Evolutionary conservation across 805 yeast species (phyloP), one percentile per base, ranked within the genome.

Genomic region (Ogataea saltuana): DNA sequence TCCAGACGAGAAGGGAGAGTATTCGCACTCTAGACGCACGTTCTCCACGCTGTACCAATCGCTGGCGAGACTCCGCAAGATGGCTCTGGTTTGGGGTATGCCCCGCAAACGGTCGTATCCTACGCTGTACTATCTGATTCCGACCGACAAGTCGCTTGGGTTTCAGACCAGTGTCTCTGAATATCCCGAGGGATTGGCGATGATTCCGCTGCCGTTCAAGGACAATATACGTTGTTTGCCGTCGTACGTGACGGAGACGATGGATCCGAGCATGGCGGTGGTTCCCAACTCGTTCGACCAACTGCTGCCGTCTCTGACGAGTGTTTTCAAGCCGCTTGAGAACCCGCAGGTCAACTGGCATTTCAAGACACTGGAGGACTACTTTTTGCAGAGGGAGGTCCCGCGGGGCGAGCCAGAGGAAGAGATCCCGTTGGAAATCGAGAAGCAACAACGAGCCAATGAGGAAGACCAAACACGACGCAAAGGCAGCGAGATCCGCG

Each of bases 201-300:
- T 89, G 43, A 71, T 85, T 7, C 71, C 74, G 22, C 53, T 86
- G 17, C 97, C 98, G 1, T 85, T 76, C 70, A 64, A 78, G 12
- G 95, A 88, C 51, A 91, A 88, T 58, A 63, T 88, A 3, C 69
- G 97, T 39, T 71, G 75, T 25, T 61, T 79, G 4, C 97, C 97
- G 0, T 42, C 41, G 2, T 54, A 51, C 45, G 26, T 50, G 5
- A 39, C 41, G 10, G 46, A 59, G 19, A 51, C 59, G 1, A 63
- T 63, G 21, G 44, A 53, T 11, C 52, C 61, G 3, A 31, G 36
- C 8, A 39, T 34, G 22, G 29, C 34, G 4, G 45, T 55, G 10
- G 35, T 43, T 10, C 49, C 59, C 2, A 53, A 55, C 17, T 11
- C 45, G 11, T 60, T 49, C 27, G 62, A 49, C 28, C 49, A 41